Base-by-base conservation (phyloP, 2,329 filamentous ascomycete genomes). In the Cryphonectria japonica region DNA sequence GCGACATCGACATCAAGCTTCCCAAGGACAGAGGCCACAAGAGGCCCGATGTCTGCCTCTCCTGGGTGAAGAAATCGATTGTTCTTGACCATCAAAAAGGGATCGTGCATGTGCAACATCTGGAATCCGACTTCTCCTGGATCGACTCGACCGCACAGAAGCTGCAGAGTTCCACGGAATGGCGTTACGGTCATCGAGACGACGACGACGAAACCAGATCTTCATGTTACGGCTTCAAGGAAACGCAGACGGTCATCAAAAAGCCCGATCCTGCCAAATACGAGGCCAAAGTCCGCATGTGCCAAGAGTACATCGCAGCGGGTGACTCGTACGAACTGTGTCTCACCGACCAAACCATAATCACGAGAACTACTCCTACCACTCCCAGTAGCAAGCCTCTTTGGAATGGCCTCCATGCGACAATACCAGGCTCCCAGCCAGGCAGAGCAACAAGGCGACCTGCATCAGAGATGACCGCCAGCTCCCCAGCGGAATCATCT, bases 251-350 rank as follows among this genome's bases (percentile, higher is more conserved):
- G 81, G 54, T 19, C n/a, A 69, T 73, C 43, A 66, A 26, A 9
- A 72, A 69, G 65, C 70, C 72, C 13, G 61, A 70, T 22, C 34
- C 66, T 16, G 62, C 68, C 46, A 70, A 81, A 26, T 97, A 96
- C 77, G 89, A 90, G 75, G 80, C 83, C 3, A 89, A 92, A 75
- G 91, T 96, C n/a, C 81, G 83, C 32, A 79, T 82, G 52, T 96
- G 93, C 76, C 91, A 95, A 76, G 85, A 88, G 5, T 86, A 88
- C 73, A 92, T 97, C 73, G 87, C 89, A 3, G 89, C 91, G 0
- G 94, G 94, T 19, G 90, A 95, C 73, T 94, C 93, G 0, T 97
- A 97, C 79, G 94, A 97, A 78, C 86, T 97, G 8, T 97, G 93
- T 75, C 86, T 97, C 9, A 97, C 93, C 0, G 90, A 90, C 65